These are phyloP conservation scores for Cochlearia excelsa DNA, from an alignment of 345 rosid genomes.

Conservation along the genomic window DNA sequence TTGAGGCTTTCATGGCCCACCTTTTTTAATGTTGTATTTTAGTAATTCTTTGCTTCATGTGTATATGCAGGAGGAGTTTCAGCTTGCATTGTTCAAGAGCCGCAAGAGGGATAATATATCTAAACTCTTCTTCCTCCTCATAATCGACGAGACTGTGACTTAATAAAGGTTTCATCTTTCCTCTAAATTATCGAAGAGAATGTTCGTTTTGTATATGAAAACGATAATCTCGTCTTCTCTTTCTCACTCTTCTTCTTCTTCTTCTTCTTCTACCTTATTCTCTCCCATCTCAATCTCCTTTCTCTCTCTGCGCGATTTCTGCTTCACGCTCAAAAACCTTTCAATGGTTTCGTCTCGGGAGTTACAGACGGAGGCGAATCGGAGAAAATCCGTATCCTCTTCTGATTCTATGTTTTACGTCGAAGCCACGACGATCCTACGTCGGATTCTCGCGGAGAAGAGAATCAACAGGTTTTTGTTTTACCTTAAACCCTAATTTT, in stretches of 20 bases:
- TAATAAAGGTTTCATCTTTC: too few species aligned
- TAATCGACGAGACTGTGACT: too few species aligned
- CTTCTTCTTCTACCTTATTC: too few species aligned
- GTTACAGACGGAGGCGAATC: constrained; percentile 33
- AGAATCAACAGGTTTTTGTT: constrained; percentile 51
- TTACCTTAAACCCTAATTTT: too few species aligned
- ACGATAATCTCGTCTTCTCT: too few species aligned
- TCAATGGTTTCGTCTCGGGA: constrained; percentile 21
- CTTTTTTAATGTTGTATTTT: neutral
- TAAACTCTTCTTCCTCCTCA: neutral
- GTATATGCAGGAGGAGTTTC: constrained; percentile 94
- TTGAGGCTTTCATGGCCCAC: constrained; percentile 30
- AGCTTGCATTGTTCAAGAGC: constrained; percentile 84
- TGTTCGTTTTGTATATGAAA: too few species aligned
- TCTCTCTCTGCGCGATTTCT: neutral
- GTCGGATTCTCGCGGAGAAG: constrained; percentile 56
- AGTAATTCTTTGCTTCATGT: constrained; percentile 16
- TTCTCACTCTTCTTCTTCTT: too few species aligned
- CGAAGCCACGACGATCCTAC: constrained; percentile 70
- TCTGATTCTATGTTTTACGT: constrained; percentile 69
- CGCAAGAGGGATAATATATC: constrained; percentile 88
- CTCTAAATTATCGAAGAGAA: too few species aligned
- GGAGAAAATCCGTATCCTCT: too few species aligned
- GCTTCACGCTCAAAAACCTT: constrained; percentile 25
- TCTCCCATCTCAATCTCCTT: too few species aligned